Percentiles rank a stretch among this genome's conserved stretches.
phyloP scores from a whole-genome alignment of 257 asterid species.

The Cruciata laevipes region DNA sequence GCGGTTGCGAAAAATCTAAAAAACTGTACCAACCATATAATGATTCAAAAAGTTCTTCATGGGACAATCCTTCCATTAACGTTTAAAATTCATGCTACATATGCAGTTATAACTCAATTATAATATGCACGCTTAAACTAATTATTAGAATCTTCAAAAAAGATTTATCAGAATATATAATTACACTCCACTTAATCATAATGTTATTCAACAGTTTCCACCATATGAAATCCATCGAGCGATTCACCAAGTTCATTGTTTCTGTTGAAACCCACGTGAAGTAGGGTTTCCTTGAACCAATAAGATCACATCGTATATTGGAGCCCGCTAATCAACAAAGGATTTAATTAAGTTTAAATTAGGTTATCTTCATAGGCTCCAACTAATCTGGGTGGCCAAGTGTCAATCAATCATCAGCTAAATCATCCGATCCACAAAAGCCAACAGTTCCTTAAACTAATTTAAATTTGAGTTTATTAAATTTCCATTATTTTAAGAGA shows the following conservation, averaged over 20 bases:
- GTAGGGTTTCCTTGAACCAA: conserved; percentile 16
- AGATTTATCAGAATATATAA: too few species aligned
- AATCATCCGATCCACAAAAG: conserved; percentile 8
- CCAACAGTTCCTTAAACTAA: not conserved
- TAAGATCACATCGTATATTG: conserved; percentile 9
- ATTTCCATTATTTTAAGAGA: conserved; percentile 1
- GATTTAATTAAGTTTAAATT: not conserved
- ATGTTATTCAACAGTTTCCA: not conserved
- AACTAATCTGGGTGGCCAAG: conserved; percentile 16
- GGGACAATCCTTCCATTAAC: too few species aligned
- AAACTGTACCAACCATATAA: too few species aligned
- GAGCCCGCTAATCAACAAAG: conserved; percentile 5
- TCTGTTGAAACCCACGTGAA: conserved; percentile 19
- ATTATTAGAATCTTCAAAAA: too few species aligned
- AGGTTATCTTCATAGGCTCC: conserved; percentile 3
- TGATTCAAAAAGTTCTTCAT: too few species aligned
- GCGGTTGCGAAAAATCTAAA: too few species aligned
- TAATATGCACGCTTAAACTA: too few species aligned
- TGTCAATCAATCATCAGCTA: conserved; percentile 22
- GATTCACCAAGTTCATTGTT: not conserved
- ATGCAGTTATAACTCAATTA: too few species aligned
- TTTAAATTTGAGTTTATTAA: not conserved
- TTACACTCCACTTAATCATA: too few species aligned
- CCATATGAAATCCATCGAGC: not conserved
- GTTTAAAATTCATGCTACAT: too few species aligned